Percentiles rank a stretch among this genome's conserved stretches.
Evolutionary conservation across 306 rosid species (phyloP).

Genomic region (Vigna unguiculata): DNA sequence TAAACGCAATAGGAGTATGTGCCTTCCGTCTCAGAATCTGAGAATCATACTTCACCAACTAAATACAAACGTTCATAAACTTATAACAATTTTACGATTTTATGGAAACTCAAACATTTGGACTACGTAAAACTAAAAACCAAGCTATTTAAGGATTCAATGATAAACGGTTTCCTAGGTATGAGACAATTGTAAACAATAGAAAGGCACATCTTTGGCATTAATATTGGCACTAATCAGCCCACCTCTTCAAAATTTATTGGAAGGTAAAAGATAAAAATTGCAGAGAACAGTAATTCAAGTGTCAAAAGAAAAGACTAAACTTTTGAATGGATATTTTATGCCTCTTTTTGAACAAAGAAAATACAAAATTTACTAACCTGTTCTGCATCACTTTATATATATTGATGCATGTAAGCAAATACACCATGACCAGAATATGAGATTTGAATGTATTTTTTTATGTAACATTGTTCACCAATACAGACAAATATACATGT

Average conservation of each 20-base stretch:
- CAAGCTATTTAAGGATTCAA: conserved; percentile 13
- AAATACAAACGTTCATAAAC: background rate
- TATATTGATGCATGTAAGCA: background rate
- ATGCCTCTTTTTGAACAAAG: conserved; percentile 8
- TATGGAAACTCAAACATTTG: background rate
- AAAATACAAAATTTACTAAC: background rate
- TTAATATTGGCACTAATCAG: background rate
- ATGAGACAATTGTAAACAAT: background rate
- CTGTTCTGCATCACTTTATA: background rate
- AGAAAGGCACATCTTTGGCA: background rate
- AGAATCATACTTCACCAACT: conserved; percentile 69
- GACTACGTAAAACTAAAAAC: background rate
- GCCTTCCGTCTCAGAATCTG: conserved; percentile 78
- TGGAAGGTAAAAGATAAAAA: background rate
- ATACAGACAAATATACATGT: too few species aligned
- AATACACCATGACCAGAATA: too few species aligned
- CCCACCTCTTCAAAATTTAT: background rate
- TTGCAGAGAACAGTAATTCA: background rate
- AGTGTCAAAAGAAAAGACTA: background rate
- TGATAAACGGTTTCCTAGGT: conserved; percentile 8
- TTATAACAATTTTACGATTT: background rate
- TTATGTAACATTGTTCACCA: too few species aligned
- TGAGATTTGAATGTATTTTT: too few species aligned
- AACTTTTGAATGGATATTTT: background rate
- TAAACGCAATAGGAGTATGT: conserved; percentile 80